Base-by-base conservation (phyloP, 2,329 filamentous ascomycete genomes). In the Shiraia bambusicola region DNA sequence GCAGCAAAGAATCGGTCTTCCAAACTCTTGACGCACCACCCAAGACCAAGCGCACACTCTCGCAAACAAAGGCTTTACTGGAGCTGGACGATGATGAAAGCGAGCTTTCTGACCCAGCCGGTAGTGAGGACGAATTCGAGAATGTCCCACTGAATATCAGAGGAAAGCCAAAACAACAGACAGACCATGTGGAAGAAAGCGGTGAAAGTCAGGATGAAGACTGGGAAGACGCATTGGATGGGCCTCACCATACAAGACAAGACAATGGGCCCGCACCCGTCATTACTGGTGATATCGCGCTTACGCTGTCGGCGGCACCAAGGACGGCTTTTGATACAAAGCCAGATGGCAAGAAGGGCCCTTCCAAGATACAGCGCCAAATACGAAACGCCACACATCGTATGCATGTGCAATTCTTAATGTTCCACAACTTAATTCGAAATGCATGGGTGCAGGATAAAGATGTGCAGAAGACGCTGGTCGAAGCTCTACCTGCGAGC, bases 401-500 rank as follows among this genome's bases (percentile, higher is more conserved):
- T 55, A 77, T 95, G 54, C 93, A 98, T 67, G 90, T 97, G 2
- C 84, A 94, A 63, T 81, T 83, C 37, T 73, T 98, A 12, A 78
- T 98, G 45, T 96, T 86, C 77, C 91, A 97, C 65, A 97, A 97
- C 61, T 81, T 88, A 0, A 70, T 93, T 11, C 82, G 67, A 10
- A 70, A 70, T 40, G 50, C 53, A 2, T 69, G 67, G 67, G 53
- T 67, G 6, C 59, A 66, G 34, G 65, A 70, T 40, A 52, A 58
- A 35, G 44, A 61, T 33, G 59, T 66, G 16, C 66, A 68, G 46
- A 58, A 49, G 38, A 57, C 52, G 6, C 44, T 70, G 36, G 53
- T 69, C 1, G 54, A 55, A 9, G 41, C 55, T 13, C 28, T 70
- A 34, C 59, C 55, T 1, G 47, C 48, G 1, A 59, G 62, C 8